Evolutionary conservation across 2,329 filamentous ascomycete species (phyloP), one percentile per base, ranked within the genome.

Genomic region (Dothistroma septosporum): DNA sequence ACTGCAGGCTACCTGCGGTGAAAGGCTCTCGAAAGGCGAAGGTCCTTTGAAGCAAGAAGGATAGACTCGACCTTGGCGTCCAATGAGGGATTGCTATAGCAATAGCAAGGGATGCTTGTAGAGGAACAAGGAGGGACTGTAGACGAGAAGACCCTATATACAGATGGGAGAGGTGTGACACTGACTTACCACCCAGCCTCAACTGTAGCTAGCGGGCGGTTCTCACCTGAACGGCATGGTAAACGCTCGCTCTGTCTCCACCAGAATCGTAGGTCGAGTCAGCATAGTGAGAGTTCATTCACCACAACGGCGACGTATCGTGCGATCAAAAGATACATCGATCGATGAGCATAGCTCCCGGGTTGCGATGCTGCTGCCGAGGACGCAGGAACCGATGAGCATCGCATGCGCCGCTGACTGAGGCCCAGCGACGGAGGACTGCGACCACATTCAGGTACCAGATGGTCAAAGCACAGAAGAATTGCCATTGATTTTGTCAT

Each of bases 371-470:
- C 28, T 31, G 24, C 28, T 21, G 8, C 50, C 24, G 50, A 53
- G 50, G 24, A 53, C 21, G 50, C 50, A 53, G 50, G 50, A 53
- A 53, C 50, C 22, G 50, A n/a, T 10, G 50, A 16, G 33, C 50
- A 53, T 31, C 14, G 50, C 50, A 35, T 53, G 33, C 63, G 61
- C 63, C 63, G 61, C 61, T 63, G 61, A 65, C 63, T 58, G 49
- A 55, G 14, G n/a, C 24, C 19, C 32, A 61, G 55, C 53, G 49
- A 59, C 48, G 28, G 21, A 37, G 35, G 56, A 46, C 48, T 48
- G 57, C 64, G 52, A 62, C 61, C 55, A 63, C 50, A 54, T 56
- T 37, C 64, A 65, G 64, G 61, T 59, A 65, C 64, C 58, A 63
- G 52, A 52, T 54, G 49, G 50, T 50, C 54, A 19, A 33, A 48